Base-by-base conservation (phyloP, 352 stramenopile species). In the Globisporangium iwayamae region DNA sequence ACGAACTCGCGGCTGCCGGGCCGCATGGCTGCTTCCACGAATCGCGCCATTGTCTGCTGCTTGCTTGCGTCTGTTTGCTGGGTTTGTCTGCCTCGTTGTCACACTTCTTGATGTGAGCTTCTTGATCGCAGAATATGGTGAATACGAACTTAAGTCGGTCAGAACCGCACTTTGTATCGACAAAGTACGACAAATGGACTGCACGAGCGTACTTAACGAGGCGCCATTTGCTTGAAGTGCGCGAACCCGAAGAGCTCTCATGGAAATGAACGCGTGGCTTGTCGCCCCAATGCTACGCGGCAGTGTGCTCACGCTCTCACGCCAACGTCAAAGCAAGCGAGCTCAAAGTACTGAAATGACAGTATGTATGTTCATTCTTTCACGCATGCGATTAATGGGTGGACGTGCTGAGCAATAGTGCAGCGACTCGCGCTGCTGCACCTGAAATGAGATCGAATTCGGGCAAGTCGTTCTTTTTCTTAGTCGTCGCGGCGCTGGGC, bases 1-100 rank as follows among this genome's bases (percentile, higher is more conserved):
- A 93, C 81, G 64, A 94, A 94, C 73, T 87, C 77, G 67, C 72
- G 75, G 65, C 83, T 92, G 28, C 81, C 83, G n/a, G 83, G 83
- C 43, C 74, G 75, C 59, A 92, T 69, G 45, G 76, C 71, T 22
- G 75, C 84, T 34, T 84, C 67, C 43, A 75, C 55, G 47, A 90
- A 75, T 47, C 48, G 51, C 36, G 56, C 73, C 75, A 81, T 81
- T 32, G 46, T 36, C 43, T 48, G 43, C 20, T 47, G 7, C 43
- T 50, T 25, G n/a, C 51, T 56, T 38, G 28, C 48, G n/a, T 55
- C 20, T 34, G 13, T 34, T 3, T 28, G 25, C 25, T 28, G 25
- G 25, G 25, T 28, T 28, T 56, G 48, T 56, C 28, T 1, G 16
- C 11, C 7, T 58, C 30, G 51, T 18, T 41, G 39, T 56, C 28